phyloP scores from a whole-genome alignment of 2,329 filamentous ascomycete genomes.

The Diaporthe humulicola region DNA sequence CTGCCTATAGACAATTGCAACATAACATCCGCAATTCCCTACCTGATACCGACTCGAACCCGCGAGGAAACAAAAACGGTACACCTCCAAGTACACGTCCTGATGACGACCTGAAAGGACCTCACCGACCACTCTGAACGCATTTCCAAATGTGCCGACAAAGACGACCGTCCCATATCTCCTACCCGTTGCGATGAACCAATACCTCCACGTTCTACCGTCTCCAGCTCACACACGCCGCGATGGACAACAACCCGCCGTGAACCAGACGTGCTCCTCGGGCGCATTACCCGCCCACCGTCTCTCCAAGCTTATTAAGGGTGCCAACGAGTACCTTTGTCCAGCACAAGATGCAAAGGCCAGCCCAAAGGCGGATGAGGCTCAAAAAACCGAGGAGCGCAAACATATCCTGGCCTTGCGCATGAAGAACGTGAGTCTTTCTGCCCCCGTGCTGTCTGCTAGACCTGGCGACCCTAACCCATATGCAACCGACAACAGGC shows the following conservation, averaged over 20 bases:
- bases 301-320: constrained; percentile 44
- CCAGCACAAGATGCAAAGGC: constrained; percentile 67
- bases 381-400: constrained; percentile 65
- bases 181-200: constrained; percentile 36
- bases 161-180: background rate
- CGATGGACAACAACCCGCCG: background rate
- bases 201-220: constrained; percentile 35
- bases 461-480: constrained; percentile 32
- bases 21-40: background rate
- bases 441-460: background rate
- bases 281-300: constrained; percentile 35
- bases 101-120: constrained; percentile 24
- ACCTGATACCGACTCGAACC: background rate
- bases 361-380: constrained; percentile 62
- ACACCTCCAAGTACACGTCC: background rate
- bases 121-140: background rate
- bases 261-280: constrained; percentile 19
- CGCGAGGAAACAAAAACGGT: background rate
- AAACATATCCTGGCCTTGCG: constrained; percentile 73
- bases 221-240: constrained; percentile 17
- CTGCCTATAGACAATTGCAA: background rate
- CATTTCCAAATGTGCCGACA: constrained; percentile 30
- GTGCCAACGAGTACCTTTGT: constrained; percentile 57
- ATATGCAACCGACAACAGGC: constrained; percentile 62
- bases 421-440: constrained; percentile 72